A percentile compares a stretch with the other conserved stretches of the same genome.
These are phyloP conservation scores for Globisporangium heterothallicum DNA, from an alignment of 352 stramenopile species.

Conservation along the genomic window DNA sequence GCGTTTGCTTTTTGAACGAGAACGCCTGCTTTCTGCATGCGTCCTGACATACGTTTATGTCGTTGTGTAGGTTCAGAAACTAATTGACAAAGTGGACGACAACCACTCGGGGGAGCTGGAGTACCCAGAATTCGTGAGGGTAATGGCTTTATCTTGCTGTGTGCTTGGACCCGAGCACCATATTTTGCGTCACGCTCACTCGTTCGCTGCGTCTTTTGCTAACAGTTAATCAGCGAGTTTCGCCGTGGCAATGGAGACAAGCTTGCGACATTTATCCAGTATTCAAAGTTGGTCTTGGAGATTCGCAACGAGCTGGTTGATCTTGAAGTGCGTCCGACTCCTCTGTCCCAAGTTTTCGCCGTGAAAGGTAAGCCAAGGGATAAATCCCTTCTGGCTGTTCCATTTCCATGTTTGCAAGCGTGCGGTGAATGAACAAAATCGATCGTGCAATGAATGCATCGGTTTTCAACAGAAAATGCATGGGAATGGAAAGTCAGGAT, in stretches of 20 bases:
- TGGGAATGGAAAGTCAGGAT: conserved; percentile 46
- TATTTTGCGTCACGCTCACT: background rate
- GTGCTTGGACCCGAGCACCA: background rate
- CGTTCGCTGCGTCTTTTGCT: background rate
- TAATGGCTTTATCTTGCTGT: conserved; percentile 12
- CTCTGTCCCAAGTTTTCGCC: conserved; percentile 17
- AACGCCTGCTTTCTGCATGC: too few species aligned
- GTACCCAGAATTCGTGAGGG: conserved; percentile 62
- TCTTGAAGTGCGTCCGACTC: conserved; percentile 25
- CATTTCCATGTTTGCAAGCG: too few species aligned
- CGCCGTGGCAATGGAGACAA: conserved; percentile 54
- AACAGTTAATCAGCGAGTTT: conserved; percentile 60
- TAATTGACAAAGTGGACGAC: conserved; percentile 71
- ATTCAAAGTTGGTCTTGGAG: conserved; percentile 48
- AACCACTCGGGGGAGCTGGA: conserved; percentile 65
- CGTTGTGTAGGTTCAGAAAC: conserved; percentile 41
- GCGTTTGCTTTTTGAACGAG: background rate
- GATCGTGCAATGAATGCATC: too few species aligned
- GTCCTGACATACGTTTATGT: too few species aligned
- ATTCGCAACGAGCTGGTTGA: conserved; percentile 45
- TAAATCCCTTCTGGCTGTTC: too few species aligned
- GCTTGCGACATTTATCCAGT: conserved; percentile 52
- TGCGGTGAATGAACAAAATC: too few species aligned
- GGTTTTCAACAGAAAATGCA: conserved; percentile 25
- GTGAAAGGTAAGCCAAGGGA: conserved; percentile 48